Percentiles rank a stretch among this genome's conserved stretches.
These are phyloP conservation scores for Plasmodium cynomolgi DNA, from an alignment of 169 alveolate species.

Conservation along the genomic window DNA sequence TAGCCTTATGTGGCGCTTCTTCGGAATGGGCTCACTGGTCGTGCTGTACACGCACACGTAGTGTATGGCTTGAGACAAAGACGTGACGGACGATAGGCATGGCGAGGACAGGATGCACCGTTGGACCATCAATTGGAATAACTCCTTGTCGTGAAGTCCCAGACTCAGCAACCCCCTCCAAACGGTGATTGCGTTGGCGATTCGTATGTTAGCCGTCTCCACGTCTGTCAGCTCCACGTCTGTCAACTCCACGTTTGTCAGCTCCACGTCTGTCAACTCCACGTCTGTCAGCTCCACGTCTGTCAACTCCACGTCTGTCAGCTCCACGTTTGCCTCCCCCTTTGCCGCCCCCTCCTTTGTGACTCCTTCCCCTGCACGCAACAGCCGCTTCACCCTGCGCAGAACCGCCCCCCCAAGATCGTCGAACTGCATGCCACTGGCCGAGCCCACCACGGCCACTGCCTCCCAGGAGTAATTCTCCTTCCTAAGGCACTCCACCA, in stretches of 20 bases:
- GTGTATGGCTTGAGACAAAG: conserved; percentile 31
- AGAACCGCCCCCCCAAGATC: background rate
- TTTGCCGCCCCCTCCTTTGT: background rate
- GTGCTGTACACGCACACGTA: conserved; percentile 13
- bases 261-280: background rate
- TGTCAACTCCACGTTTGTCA: background rate
- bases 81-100: conserved; percentile 1
- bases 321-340: too few relatives aligned
- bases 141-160: background rate
- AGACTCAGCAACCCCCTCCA: background rate
- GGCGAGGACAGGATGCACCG: background rate
- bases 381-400: background rate
- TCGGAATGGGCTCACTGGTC: background rate
- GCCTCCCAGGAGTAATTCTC: conserved; percentile 40
- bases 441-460: background rate
- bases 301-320: background rate
- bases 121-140: conserved; percentile 13
- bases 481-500: conserved; percentile 23
- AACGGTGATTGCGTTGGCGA: conserved; percentile 2
- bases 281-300: background rate
- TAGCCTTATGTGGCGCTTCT: background rate
- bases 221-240: background rate
- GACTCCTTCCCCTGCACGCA: background rate
- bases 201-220: background rate
- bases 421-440: background rate